Base-by-base conservation (phyloP, 805 yeast genomes). In the Saturnispora besseyi region DNA sequence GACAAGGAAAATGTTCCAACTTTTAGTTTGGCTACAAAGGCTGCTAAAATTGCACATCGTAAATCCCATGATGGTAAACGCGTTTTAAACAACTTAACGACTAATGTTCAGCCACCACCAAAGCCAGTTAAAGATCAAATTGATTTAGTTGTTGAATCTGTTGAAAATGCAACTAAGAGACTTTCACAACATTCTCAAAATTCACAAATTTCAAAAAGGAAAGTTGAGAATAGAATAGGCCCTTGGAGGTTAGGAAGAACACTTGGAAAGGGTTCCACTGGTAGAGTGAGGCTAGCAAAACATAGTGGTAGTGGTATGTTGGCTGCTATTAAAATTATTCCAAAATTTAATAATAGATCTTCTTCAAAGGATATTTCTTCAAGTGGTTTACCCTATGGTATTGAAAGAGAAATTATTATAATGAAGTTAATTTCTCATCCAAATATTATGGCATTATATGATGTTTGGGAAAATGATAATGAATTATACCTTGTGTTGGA, bases 381-480 rank as follows among this genome's bases (percentile, higher is more conserved):
- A n/a, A 60, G 60, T 51, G 87, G 88, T 1, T 74, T 86, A 51
- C 96, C 96, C 3, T 89, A 91, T 64, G 99, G 99, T 37, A 91
- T 93, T 42, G 99, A 93, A 68, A 78, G 98, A 57, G 99, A 93
- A 64, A 95, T 93, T 55, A 90, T 93, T 59, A 93, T 93, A 58
- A 93, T 91, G 99, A 93, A 93, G 68, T 74, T 93, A 40, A 79
- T 93, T 43, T 87, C 93, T 53, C 98, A 93, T 66, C 88, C 96
- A 11, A 91, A 93, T 61, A 93, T 93, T 24, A 81, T 93, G 78
- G 85, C 93, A 26, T 72, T 93, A 37, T 93, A 89, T 63, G 99
- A 93, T 62, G 99, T 93, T 24, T 93, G 98, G 98, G 99, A 93
- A 67, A 91, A 95, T 56, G 83, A 88, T 56, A 88, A 87, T 61